These are phyloP conservation scores for Phoma herbarum DNA, from an alignment of 2,329 filamentous ascomycete species.

Conservation along the genomic window DNA sequence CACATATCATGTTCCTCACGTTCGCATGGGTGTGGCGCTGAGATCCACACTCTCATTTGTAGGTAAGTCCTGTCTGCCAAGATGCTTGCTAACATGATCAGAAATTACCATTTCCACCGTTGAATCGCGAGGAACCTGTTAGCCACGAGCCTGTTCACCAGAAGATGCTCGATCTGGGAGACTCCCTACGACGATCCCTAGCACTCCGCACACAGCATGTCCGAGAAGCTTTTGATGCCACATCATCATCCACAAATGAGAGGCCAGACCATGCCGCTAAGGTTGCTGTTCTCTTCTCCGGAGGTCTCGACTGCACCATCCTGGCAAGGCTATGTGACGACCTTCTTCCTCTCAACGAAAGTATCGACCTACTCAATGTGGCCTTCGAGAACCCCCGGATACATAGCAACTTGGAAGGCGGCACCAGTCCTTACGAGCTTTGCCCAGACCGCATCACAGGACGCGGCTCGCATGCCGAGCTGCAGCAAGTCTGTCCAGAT, in stretches of 20 bases:
- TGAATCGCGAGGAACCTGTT: conserved; percentile 49
- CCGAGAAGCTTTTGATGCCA: conserved; percentile 31
- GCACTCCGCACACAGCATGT: conserved; percentile 60
- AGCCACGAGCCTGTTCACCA: conserved; percentile 23
- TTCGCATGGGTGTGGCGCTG: conserved; percentile 21
- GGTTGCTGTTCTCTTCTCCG: conserved; percentile 88
- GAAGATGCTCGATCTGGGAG: conserved; percentile 61
- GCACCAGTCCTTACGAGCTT: conserved; percentile 70
- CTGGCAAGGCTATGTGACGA: conserved; percentile 84
- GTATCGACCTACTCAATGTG: conserved; percentile 91
- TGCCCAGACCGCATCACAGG: conserved; percentile 94
- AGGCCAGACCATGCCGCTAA: conserved; percentile 51
- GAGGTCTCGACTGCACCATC: conserved; percentile 90
- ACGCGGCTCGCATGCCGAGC: conserved; percentile 78
- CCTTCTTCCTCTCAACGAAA: conserved; percentile 71
- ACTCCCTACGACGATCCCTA: conserved; percentile 69
- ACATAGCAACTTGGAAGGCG: conserved; percentile 49
- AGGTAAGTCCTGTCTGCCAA: conserved; percentile 38
- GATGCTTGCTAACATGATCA: conserved; percentile 37
- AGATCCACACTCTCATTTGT: conserved; percentile 37
- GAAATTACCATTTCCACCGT: conserved; percentile 55
- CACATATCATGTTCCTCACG: conserved; percentile 35
- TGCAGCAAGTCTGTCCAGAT: conserved; percentile 71
- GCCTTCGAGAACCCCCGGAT: conserved; percentile 93
- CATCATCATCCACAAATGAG: not conserved